Evolutionary conservation across 306 rosid genomes (phyloP), one percentile per base, ranked within the genome.

Genomic region (Cucurbita argyrosperma): DNA sequence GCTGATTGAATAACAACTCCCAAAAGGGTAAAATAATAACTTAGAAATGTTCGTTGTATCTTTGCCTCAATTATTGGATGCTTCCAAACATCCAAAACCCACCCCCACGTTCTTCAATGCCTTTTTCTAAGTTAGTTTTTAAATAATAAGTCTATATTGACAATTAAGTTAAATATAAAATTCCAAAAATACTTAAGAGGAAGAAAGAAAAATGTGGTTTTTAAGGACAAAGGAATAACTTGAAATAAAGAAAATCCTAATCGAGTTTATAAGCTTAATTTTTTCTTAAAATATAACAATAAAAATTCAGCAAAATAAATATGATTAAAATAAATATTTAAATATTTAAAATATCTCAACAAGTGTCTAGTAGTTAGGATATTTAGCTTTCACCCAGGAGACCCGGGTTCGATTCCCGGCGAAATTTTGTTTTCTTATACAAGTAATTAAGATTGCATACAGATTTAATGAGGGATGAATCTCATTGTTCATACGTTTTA

Each of bases 321-420:
- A 2, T 30, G 35, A 30, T 30, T 30, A 30, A 30, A 30, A 30
- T 3, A 0, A 30, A 30, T 30, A 30, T 30, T 30, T 30, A 30
- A 30, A 30, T 30, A 30, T 30, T 30, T 2, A 26, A 26, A 26
- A 26, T 2, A 2, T 26, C 30, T 26, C 21, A 64, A 8, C 4
- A 64, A 4, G 19, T 0, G 0, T 90, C 96, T 93, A 90, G 98
- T 89, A 91, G 96, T 92, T 92, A 90, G 92, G 96, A 92, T 90
- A 78, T 90, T 91, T 90, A 89, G 96, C 96, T 92, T 92, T 92
- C 96, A 90, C 96, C 90, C 90, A 87, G 96, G 87, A 84, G 98
- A 90, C 92, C 96, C 88, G 98, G 96, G 92, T 92, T 90, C 96
- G 91, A 92, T 90, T 90, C 91, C 92, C 96, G 91, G 93, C 96